phyloP scores from a whole-genome alignment of 2,329 filamentous ascomycete species.

The Ophiostoma australiae region DNA sequence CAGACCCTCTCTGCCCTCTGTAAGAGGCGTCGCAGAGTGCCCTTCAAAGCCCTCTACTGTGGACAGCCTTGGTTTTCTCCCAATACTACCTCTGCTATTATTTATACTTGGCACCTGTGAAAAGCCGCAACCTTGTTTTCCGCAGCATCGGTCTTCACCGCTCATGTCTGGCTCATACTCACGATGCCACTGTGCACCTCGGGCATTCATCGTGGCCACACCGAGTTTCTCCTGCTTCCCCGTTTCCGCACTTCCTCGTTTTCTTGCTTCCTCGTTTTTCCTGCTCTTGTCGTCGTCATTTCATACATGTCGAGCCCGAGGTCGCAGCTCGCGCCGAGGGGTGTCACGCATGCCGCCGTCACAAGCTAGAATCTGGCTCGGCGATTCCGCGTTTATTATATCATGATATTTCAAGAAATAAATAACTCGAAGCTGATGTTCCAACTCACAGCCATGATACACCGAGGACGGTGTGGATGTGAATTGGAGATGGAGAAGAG shows the following conservation, averaged over 20 bases:
- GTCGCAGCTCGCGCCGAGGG: background rate
- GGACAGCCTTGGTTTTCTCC: background rate
- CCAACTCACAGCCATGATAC: background rate
- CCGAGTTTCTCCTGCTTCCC: background rate
- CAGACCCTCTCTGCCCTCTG: background rate
- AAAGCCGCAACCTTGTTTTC: slow-evolving; percentile 13
- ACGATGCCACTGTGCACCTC: background rate
- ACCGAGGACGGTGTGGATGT: background rate
- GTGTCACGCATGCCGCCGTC: background rate
- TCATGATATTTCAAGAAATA: too few relatives aligned
- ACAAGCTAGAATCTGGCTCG: background rate
- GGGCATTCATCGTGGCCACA: background rate
- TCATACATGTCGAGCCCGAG: background rate
- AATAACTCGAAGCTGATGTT: too few relatives aligned
- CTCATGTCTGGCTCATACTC: background rate
- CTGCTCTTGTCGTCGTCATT: background rate
- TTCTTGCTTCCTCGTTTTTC: background rate
- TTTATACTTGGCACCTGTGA: background rate
- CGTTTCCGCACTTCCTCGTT: background rate
- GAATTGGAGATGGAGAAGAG: too few relatives aligned
- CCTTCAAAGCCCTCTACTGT: background rate
- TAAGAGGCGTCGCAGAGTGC: background rate
- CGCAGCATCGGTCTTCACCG: slow-evolving; percentile 2
- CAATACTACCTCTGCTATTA: slow-evolving; percentile 11
- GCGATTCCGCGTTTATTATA: background rate